Percentiles rank a stretch among this genome's conserved stretches.
These are phyloP conservation scores for Hirschfeldia incana DNA, from an alignment of 345 rosid genomes.

Conservation along the genomic window DNA sequence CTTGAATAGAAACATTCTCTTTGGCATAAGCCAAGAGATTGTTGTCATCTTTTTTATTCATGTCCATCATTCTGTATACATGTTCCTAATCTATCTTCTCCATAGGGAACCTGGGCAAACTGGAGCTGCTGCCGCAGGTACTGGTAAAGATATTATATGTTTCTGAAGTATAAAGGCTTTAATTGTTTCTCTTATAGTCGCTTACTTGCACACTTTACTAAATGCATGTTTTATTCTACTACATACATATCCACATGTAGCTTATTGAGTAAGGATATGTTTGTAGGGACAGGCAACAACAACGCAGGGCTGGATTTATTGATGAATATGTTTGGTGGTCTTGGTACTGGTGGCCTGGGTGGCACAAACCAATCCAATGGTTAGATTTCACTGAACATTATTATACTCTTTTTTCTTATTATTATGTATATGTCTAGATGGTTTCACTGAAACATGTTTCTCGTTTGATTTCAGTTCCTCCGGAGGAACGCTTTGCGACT, in stretches of 20 bases:
- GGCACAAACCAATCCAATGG: slow-evolving; percentile 65
- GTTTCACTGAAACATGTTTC: not conserved
- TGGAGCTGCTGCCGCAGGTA: slow-evolving; percentile 59
- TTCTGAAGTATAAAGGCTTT: not conserved
- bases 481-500: slow-evolving; percentile 79
- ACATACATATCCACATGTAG: not conserved
- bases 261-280: slow-evolving; percentile 7
- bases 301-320: slow-evolving; percentile 58
- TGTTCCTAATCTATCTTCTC: slow-evolving; percentile 19
- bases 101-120: slow-evolving; percentile 58
- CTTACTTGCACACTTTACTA: not conserved
- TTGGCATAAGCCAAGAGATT: not conserved
- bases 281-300: slow-evolving; percentile 48
- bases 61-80: slow-evolving; percentile 3
- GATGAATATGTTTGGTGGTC: slow-evolving; percentile 92
- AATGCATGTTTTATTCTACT: not conserved
- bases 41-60: not conserved
- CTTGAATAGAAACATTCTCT: no score
- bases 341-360: slow-evolving; percentile 70
- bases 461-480: slow-evolving; percentile 54
- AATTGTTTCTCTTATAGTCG: slow-evolving; percentile 16
- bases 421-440: slow-evolving; percentile 15
- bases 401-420: not conserved
- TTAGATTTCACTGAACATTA: slow-evolving; percentile 25
- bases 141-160: not conserved